These are phyloP conservation scores for Candida ipomoeae DNA, from an alignment of 805 yeast species.

Conservation along the genomic window DNA sequence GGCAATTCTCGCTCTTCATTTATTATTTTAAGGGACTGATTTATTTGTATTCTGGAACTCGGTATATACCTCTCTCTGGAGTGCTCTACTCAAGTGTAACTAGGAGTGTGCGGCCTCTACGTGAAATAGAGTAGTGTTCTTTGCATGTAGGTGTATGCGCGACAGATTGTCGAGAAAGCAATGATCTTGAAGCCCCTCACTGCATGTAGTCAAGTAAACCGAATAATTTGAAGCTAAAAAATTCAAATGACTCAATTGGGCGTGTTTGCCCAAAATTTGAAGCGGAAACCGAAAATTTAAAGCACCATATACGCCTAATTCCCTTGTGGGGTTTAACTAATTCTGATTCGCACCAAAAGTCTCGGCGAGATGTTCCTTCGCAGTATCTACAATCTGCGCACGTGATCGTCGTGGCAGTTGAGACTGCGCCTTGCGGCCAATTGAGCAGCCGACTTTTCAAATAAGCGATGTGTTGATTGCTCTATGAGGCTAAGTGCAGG, in stretches of 20 bases:
- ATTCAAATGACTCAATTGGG: no score
- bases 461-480: neutral
- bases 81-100: neutral
- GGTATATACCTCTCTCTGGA: neutral
- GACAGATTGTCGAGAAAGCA: neutral
- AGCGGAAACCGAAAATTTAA: neutral
- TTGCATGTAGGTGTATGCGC: neutral
- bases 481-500: neutral
- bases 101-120: neutral
- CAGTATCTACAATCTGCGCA: neutral
- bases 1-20: neutral
- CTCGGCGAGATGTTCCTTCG: neutral
- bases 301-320: neutral
- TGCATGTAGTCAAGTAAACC: neutral
- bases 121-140: neutral
- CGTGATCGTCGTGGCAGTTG: neutral
- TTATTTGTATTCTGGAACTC: neutral
- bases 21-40: no score
- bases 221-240: neutral
- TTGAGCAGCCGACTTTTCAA: neutral
- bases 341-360: neutral
- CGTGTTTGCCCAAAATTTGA: neutral
- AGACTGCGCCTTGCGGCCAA: conserved; percentile 1
- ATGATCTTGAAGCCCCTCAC: neutral
- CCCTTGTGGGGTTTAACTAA: neutral